A percentile compares a stretch with the other conserved stretches of the same genome.
phyloP scores from a whole-genome alignment of 2,329 filamentous ascomycete species.

The Clonostachys rhizophaga region DNA sequence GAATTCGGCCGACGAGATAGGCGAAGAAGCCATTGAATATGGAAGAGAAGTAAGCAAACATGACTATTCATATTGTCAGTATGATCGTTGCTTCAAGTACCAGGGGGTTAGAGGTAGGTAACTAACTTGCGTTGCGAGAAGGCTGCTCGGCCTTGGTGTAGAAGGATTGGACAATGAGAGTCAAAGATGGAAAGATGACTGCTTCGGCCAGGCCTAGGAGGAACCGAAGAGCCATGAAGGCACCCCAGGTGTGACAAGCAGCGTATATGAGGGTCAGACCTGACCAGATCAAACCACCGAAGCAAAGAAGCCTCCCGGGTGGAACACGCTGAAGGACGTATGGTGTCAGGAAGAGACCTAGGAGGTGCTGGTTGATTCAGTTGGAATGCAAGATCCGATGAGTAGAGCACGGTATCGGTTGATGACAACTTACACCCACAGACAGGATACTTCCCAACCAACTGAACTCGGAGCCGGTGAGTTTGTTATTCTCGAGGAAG shows the following conservation, averaged over 20 bases:
- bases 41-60: conserved; percentile 8
- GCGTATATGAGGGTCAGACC: conserved; percentile 6
- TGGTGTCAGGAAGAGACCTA: background rate
- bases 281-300: conserved; percentile 6
- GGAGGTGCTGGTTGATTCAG: background rate
- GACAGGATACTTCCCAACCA: conserved; percentile 11
- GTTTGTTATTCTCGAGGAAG: conserved; percentile 9
- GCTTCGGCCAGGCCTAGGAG: conserved; percentile 8
- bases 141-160: conserved; percentile 9
- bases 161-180: conserved; percentile 5
- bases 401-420: background rate
- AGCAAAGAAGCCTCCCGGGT: conserved; percentile 7
- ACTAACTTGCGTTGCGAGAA: conserved; percentile 8
- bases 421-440: conserved; percentile 5
- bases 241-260: conserved; percentile 7
- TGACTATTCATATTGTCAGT: conserved; percentile 2
- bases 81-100: background rate
- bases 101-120: too few species aligned
- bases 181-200: conserved; percentile 6
- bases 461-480: conserved; percentile 10
- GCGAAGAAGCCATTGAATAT: conserved; percentile 20
- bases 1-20: conserved; percentile 23
- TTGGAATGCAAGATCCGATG: background rate
- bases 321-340: conserved; percentile 9
- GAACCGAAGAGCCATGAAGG: conserved; percentile 8